Conservation (phyloP, 441 rosid genomes). For the Mallotus japonicus region DNA sequence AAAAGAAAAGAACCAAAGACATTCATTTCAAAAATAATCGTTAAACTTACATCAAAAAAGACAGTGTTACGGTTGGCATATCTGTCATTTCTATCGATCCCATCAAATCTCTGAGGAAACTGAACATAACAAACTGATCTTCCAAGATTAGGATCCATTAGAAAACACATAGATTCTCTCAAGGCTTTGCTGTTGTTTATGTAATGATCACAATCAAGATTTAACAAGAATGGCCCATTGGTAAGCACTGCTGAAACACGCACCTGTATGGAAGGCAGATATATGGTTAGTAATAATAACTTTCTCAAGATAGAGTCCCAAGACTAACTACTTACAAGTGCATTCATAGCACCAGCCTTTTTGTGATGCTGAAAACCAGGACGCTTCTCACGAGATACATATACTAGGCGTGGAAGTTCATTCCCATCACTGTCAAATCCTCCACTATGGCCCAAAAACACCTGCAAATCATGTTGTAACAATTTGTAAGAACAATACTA, state of each 20-base stretch:
- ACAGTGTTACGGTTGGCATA: constrained; percentile 46
- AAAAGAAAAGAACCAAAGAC: background rate
- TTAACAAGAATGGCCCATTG: constrained; percentile 43
- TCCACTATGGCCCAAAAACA: constrained; percentile 39
- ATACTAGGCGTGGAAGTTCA: constrained; percentile 50
- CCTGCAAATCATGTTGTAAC: constrained; percentile 25
- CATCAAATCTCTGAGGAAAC: constrained; percentile 49
- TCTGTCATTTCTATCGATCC: constrained; percentile 41
- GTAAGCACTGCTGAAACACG: constrained; percentile 49
- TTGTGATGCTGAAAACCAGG: constrained; percentile 62
- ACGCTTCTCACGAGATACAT: constrained; percentile 58
- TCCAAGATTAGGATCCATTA: constrained; percentile 44
- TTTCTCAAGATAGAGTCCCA: background rate
- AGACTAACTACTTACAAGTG: constrained; percentile 35
- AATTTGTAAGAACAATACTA: background rate
- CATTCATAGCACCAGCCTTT: constrained; percentile 64
- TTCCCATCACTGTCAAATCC: constrained; percentile 38
- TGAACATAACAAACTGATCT: constrained; percentile 42
- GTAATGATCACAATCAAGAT: constrained; percentile 47
- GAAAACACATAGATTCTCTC: constrained; percentile 48
- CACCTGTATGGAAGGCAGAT: constrained; percentile 21
- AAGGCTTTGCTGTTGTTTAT: constrained; percentile 40
- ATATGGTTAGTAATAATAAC: background rate
- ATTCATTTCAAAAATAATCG: background rate
- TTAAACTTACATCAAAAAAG: constrained; percentile 36